Conservation (phyloP, 805 yeast genomes). For the Scheffersomyces lignosus region DNA sequence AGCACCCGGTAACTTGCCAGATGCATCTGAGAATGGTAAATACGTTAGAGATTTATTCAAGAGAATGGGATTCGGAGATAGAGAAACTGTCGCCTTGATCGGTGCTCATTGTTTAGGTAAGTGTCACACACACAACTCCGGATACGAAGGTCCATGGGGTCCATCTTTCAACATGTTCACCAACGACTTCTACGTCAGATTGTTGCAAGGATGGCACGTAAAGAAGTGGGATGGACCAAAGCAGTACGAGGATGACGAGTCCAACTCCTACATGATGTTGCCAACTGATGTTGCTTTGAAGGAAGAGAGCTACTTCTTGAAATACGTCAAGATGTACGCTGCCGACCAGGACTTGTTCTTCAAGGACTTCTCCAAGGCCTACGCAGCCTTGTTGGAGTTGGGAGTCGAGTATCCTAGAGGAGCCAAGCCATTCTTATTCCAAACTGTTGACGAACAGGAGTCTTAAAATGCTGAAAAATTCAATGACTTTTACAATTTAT, state of each 20-base stretch:
- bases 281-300: constrained; percentile 58
- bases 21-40: constrained; percentile 41
- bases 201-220: constrained; percentile 55
- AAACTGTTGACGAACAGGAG: constrained; percentile 72
- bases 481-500: too few relatives aligned
- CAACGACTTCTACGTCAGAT: constrained; percentile 38
- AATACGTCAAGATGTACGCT: constrained; percentile 50
- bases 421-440: constrained; percentile 47
- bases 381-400: constrained; percentile 45
- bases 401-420: constrained; percentile 51
- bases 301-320: constrained; percentile 44
- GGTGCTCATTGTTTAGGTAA: constrained; percentile 45
- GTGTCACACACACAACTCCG: constrained; percentile 38
- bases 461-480: too few relatives aligned
- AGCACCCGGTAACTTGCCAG: constrained; percentile 52
- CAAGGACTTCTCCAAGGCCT: constrained; percentile 49
- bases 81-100: constrained; percentile 41
- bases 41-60: constrained; percentile 47
- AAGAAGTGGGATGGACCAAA: constrained; percentile 41
- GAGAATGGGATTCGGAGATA: constrained; percentile 44
- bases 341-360: constrained; percentile 49
- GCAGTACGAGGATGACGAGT: constrained; percentile 42
- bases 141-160: constrained; percentile 44
- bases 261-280: constrained; percentile 51
- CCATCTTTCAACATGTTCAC: constrained; percentile 41